Conservation (phyloP, 129 eudicot genomes). For the Dittrichia graveolens region DNA sequence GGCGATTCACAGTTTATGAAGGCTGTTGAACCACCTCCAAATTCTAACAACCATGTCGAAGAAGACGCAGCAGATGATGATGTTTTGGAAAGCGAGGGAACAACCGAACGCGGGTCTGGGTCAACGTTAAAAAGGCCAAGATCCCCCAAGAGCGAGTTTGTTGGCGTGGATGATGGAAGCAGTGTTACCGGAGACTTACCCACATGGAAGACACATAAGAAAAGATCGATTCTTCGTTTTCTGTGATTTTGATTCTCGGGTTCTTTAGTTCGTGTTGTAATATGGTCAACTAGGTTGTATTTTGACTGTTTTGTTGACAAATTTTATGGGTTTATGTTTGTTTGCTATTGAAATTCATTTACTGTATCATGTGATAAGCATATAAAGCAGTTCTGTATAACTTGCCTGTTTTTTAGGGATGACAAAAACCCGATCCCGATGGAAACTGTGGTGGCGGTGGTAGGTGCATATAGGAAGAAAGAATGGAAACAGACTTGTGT, state of each 20-base stretch:
- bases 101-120: conserved; percentile 43
- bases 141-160: conserved; percentile 40
- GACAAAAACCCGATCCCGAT: too few relatives aligned
- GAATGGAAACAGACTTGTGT: too few relatives aligned
- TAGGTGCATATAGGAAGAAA: too few relatives aligned
- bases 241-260: conserved; percentile 3
- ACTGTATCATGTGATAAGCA: conserved; percentile 23
- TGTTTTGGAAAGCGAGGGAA: conserved; percentile 48
- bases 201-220: conserved; percentile 83
- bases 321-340: conserved; percentile 21
- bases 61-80: conserved; percentile 34
- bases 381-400: conserved; percentile 30
- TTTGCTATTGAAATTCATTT: conserved; percentile 15
- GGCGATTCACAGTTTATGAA: conserved; percentile 71
- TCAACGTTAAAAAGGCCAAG: conserved; percentile 39
- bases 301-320: conserved; percentile 11
- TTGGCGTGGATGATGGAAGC: conserved; percentile 34
- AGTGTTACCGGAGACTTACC: conserved; percentile 39
- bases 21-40: conserved; percentile 54
- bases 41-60: conserved; percentile 11
- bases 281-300: conserved; percentile 14
- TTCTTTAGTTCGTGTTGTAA: conserved; percentile 21
- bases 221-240: conserved; percentile 57
- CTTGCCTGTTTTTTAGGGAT: not conserved
- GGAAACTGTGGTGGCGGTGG: too few relatives aligned